Percentiles rank a stretch among this genome's conserved stretches.
Conservation (phyloP, 1,284 basidiomycete species). For the Wallemia hederae region DNA sequence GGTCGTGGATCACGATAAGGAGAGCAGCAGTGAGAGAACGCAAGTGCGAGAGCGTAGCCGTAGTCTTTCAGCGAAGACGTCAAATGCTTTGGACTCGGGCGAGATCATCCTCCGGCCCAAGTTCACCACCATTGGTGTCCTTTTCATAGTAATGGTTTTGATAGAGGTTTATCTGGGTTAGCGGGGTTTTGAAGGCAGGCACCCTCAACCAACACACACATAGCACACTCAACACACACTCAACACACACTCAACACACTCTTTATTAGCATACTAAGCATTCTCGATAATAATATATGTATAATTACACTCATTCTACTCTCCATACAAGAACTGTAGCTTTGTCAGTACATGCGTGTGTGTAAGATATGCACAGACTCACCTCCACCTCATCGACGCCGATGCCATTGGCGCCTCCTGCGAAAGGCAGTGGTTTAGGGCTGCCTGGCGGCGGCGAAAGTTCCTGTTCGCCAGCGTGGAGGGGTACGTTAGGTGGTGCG, state of each 20-base stretch:
- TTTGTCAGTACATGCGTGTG: neutral
- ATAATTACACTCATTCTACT: neutral
- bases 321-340: neutral
- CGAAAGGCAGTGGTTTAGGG: conserved; percentile 18
- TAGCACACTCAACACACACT: neutral
- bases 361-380: neutral
- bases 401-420: conserved; percentile 25
- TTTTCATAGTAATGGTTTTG: neutral
- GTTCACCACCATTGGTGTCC: neutral
- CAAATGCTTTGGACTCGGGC: neutral
- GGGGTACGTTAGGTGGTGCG: too few relatives aligned
- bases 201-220: neutral
- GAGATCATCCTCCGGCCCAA: neutral
- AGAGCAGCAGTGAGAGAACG: too few relatives aligned
- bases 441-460: conserved; percentile 28
- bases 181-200: neutral
- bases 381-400: conserved; percentile 53
- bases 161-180: neutral
- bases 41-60: too few relatives aligned
- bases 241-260: neutral
- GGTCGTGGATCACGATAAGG: too few relatives aligned
- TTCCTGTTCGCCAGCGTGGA: conserved; percentile 26
- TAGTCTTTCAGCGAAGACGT: too few relatives aligned
- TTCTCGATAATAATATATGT: neutral
- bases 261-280: neutral